phyloP scores from a whole-genome alignment of 768 basidiomycete species.

The Macrolepiota fuliginosa region DNA sequence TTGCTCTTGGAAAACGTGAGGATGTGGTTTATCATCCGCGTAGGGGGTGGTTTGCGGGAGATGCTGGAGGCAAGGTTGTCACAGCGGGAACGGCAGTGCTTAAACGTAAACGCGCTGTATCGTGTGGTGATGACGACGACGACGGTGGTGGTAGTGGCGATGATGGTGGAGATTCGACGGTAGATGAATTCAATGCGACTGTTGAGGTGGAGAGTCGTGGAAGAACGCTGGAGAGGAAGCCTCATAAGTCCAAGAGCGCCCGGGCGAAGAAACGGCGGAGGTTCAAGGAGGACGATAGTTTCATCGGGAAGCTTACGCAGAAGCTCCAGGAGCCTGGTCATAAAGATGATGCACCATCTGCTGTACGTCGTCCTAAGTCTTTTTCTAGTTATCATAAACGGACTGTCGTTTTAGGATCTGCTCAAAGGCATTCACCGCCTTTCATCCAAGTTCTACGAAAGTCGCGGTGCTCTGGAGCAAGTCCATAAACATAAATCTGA shows the following conservation, averaged over 20 bases:
- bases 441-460: neutral
- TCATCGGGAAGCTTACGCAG: neutral
- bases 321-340: neutral
- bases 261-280: neutral
- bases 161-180: neutral
- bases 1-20: neutral
- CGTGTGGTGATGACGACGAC: neutral
- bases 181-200: neutral
- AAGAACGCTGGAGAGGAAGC: neutral
- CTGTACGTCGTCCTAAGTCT: neutral
- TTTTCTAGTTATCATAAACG: neutral
- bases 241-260: neutral
- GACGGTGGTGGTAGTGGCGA: neutral
- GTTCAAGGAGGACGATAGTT: neutral
- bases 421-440: neutral
- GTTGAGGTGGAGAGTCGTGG: neutral
- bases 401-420: neutral
- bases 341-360: neutral
- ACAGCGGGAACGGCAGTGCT: neutral
- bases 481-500: neutral
- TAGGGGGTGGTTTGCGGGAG: neutral
- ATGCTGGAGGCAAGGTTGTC: neutral
- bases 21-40: neutral
- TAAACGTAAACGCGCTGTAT: neutral
- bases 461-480: neutral